phyloP scores from a whole-genome alignment of 2,329 filamentous ascomycete genomes.

The Fusarium nurragi region DNA sequence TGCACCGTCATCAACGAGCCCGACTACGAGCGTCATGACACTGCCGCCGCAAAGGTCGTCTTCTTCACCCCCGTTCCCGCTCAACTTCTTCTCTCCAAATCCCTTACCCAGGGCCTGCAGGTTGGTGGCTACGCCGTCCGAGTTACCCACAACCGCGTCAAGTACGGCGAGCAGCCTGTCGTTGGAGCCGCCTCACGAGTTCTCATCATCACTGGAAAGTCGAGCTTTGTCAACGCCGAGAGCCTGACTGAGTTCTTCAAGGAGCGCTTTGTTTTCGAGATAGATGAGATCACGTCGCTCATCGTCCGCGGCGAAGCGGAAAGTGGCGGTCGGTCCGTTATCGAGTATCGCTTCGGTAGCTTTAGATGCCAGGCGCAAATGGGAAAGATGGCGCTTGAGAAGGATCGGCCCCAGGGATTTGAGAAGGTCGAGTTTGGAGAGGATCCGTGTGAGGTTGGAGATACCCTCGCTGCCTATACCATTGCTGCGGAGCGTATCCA shows the following conservation, averaged over 20 bases:
- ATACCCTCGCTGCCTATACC: constrained; percentile 45
- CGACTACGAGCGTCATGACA: constrained; percentile 48
- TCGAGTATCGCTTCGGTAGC: constrained; percentile 65
- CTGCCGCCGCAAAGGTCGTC: constrained; percentile 59
- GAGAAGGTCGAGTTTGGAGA: constrained; percentile 52
- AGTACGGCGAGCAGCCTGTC: constrained; percentile 47
- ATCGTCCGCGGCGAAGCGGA: constrained; percentile 39
- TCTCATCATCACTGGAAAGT: constrained; percentile 59
- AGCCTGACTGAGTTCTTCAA: constrained; percentile 55
- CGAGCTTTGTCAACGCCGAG: constrained; percentile 54
- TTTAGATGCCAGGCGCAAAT: constrained; percentile 65
- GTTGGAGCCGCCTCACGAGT: constrained; percentile 55
- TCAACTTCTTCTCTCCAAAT: constrained; percentile 43
- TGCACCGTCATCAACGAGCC: constrained; percentile 62
- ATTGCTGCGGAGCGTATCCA: constrained; percentile 49
- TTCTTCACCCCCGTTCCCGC: constrained; percentile 58
- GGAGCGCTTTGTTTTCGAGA: constrained; percentile 56
- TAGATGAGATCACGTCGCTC: constrained; percentile 53
- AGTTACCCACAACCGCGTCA: constrained; percentile 61
- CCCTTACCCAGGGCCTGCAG: constrained; percentile 46
- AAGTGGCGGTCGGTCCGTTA: constrained; percentile 43
- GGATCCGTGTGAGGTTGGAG: constrained; percentile 52
- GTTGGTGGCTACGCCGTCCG: constrained; percentile 51
- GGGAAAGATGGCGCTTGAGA: constrained; percentile 54
- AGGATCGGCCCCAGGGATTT: constrained; percentile 48